Base-by-base conservation (phyloP, 1,284 basidiomycete species). In the Trametes pubescens region DNA sequence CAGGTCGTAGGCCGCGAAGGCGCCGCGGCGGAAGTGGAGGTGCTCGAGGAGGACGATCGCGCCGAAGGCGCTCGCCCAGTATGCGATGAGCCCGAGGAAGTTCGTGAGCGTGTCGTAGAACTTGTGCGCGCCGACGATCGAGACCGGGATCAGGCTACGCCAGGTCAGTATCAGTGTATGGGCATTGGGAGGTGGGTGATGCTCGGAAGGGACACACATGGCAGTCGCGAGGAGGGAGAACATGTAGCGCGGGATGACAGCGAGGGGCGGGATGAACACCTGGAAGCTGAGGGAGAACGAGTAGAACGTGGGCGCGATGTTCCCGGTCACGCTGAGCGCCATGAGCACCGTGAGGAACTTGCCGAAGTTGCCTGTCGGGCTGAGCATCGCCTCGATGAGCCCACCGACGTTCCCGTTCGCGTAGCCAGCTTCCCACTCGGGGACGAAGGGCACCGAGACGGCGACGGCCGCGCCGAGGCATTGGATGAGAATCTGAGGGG, bases 291-390 rank as follows among this genome's bases (percentile, higher is more conserved):
- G 82, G n/a, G 91, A 89, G 64, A 93, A 87, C 49, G 90, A 92
- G 76, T 97, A 96, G 69, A 95, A 88, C 13, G 90, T 93, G 5
- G 89, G 87, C 5, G 93, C 91, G 61, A 95, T 92, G 79, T 97
- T 98, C 4, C 87, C 93, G 2, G 88, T 87, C 35, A 94, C 91
- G 59, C 90, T 93, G 32, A 96, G 79, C 55, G 90, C 90, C 61
- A 95, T 81, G 56, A 92, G 78, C n/a, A 96, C 92, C 14, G 92
- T 93, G 60, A 97, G 81, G 79, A 98, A 94, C 73, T 93, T 91
- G 2, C 94, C 93, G 73, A 96, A 96, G 43, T 88, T 86, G 26
- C 86, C 86, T 0, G 81, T 81, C 1, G 91, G 90, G 7, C 79
- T 80, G 1, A 94, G 82, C 82, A 96, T 90, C 3, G 91, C 87